These are phyloP conservation scores for Globisporangium emineosum DNA, from an alignment of 352 stramenopile genomes.

Conservation along the genomic window DNA sequence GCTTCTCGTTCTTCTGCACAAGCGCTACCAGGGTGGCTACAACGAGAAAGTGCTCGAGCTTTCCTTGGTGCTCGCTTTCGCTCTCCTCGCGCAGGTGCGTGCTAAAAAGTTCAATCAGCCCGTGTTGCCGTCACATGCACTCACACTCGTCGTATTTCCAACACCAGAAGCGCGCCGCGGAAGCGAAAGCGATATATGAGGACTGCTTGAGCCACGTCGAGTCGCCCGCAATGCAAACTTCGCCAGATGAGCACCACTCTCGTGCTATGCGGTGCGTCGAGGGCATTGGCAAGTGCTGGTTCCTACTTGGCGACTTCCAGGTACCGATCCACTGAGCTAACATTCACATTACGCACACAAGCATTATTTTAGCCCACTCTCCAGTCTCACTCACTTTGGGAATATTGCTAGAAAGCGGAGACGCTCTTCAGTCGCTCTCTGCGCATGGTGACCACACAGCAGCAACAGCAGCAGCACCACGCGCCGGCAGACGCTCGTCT, in stretches of 20 bases:
- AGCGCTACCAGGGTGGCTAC: conserved; percentile 42
- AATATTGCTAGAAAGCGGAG: conserved; percentile 33
- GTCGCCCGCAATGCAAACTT: conserved; percentile 14
- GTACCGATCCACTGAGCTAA: conserved; percentile 16
- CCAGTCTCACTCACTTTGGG: neutral
- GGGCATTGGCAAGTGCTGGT: conserved; percentile 49
- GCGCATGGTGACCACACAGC: neutral
- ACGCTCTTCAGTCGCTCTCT: conserved; percentile 39
- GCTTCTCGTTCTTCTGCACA: conserved; percentile 25
- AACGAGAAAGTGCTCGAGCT: conserved; percentile 51
- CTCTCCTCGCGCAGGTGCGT: conserved; percentile 42
- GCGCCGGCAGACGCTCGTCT: neutral
- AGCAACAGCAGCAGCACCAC: neutral
- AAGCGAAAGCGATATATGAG: conserved; percentile 33
- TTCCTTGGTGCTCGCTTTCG: conserved; percentile 26
- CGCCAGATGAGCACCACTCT: conserved; percentile 13
- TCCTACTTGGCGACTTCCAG: conserved; percentile 50
- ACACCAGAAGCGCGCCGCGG: conserved; percentile 35
- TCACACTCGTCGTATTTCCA: neutral
- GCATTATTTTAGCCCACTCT: neutral
- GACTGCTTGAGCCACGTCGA: conserved; percentile 31
- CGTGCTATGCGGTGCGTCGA: conserved; percentile 37
- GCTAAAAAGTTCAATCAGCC: neutral
- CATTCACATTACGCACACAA: neutral
- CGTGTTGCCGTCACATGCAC: no score